These are phyloP conservation scores for Clarireedia homoeocarpa DNA, from an alignment of 2,329 filamentous ascomycete species.

Conservation along the genomic window DNA sequence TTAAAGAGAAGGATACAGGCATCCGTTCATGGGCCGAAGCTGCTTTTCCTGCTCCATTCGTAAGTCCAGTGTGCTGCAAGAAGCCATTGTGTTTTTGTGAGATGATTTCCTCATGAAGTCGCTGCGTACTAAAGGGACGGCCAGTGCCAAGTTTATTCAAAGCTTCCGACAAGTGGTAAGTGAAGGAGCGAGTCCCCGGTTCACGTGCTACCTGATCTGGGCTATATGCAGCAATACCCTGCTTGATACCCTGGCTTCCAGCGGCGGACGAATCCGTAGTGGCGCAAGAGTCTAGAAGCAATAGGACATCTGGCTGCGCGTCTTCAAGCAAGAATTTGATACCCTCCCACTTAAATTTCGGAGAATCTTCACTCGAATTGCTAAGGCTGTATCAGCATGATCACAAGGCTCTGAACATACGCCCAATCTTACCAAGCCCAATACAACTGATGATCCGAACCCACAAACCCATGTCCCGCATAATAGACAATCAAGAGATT, in stretches of 20 bases:
- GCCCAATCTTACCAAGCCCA: constrained; percentile 53
- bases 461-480: constrained; percentile 51
- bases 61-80: constrained; percentile 34
- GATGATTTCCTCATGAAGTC: constrained; percentile 47
- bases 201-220: constrained; percentile 42
- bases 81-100: constrained; percentile 32
- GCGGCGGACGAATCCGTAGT: constrained; percentile 42
- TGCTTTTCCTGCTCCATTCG: constrained; percentile 38
- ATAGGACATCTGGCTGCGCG: constrained; percentile 52
- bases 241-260: constrained; percentile 50
- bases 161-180: constrained; percentile 47
- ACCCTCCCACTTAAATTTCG: constrained; percentile 56
- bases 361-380: constrained; percentile 48
- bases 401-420: constrained; percentile 18
- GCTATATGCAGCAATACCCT: constrained; percentile 53
- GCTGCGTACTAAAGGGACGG: constrained; percentile 48
- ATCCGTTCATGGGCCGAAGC: constrained; percentile 28
- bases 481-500: constrained; percentile 60
- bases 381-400: constrained; percentile 37
- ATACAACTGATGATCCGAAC: constrained; percentile 53
- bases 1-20: constrained; percentile 49
- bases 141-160: constrained; percentile 45
- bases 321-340: constrained; percentile 56
- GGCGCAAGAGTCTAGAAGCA: constrained; percentile 55
- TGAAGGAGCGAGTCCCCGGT: constrained; percentile 47